Conservation (phyloP, 2,329 filamentous ascomycete genomes). For the Diaporthe aspalathi region DNA sequence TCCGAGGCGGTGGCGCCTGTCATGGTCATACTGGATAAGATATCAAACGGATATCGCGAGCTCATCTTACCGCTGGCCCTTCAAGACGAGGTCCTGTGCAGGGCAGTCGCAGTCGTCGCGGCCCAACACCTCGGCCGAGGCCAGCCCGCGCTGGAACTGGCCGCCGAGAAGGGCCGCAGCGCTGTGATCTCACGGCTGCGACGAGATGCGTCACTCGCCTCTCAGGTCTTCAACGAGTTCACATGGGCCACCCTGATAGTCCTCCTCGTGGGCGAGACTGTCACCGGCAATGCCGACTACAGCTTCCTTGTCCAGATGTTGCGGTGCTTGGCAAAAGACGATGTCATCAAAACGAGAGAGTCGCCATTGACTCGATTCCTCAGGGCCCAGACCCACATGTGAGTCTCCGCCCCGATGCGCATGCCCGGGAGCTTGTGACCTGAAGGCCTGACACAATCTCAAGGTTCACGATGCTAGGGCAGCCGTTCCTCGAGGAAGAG, state of each 20-base stretch:
- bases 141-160: background rate
- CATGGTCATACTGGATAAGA: constrained; percentile 16
- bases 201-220: background rate
- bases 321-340: background rate
- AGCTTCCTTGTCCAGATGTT: constrained; percentile 16
- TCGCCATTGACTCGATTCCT: constrained; percentile 6
- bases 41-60: constrained; percentile 16
- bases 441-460: background rate
- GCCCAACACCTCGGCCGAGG: constrained; percentile 21
- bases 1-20: constrained; percentile 8
- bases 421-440: too few relatives aligned
- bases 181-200: constrained; percentile 9
- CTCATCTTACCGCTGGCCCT: constrained; percentile 10
- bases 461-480: constrained; percentile 21
- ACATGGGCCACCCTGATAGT: constrained; percentile 14
- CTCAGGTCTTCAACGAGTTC: constrained; percentile 12
- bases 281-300: constrained; percentile 15
- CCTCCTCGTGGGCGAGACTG: constrained; percentile 4
- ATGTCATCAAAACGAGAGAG: background rate
- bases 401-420: background rate
- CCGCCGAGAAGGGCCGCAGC: background rate
- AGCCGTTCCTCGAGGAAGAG: constrained; percentile 1
- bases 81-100: constrained; percentile 21
- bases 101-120: constrained; percentile 3
- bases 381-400: constrained; percentile 2